phyloP scores from a whole-genome alignment of 2,329 filamentous ascomycete genomes.

The Lasiodiplodia sp. region DNA sequence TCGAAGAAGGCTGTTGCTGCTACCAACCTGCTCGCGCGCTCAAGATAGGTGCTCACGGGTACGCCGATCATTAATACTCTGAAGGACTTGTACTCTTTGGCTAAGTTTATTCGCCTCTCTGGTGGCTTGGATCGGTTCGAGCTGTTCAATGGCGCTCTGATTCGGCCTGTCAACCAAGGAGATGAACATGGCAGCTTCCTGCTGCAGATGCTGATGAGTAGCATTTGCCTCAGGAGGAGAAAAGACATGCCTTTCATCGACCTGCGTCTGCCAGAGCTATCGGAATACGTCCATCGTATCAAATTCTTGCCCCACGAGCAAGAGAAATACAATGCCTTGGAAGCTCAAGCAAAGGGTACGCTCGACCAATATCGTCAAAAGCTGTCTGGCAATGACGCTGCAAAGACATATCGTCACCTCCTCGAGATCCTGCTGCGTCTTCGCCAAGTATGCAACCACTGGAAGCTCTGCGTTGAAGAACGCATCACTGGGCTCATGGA shows the following conservation, averaged over 20 bases:
- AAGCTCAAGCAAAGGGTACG: constrained; percentile 69
- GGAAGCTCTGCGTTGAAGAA: constrained; percentile 76
- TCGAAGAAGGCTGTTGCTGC: constrained; percentile 69
- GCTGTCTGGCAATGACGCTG: constrained; percentile 71
- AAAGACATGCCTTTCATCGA: constrained; percentile 82
- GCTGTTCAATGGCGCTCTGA: constrained; percentile 69
- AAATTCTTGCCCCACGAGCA: constrained; percentile 72
- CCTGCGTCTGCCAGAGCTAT: constrained; percentile 74
- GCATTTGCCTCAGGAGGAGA: constrained; percentile 81
- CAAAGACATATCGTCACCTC: constrained; percentile 79
- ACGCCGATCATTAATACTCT: constrained; percentile 91
- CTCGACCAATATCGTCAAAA: constrained; percentile 87
- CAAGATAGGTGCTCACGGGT: constrained; percentile 78
- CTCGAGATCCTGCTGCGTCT: constrained; percentile 83
- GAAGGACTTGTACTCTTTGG: constrained; percentile 76
- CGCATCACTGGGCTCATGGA: constrained; percentile 76
- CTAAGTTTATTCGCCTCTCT: constrained; percentile 82
- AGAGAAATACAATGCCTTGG: constrained; percentile 70
- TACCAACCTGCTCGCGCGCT: constrained; percentile 63
- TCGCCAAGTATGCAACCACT: constrained; percentile 84
- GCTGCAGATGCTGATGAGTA: constrained; percentile 78
- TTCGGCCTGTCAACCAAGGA: constrained; percentile 48
- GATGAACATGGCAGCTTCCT: constrained; percentile 78
- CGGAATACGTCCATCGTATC: constrained; percentile 67
- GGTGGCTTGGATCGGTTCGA: constrained; percentile 69